These are phyloP conservation scores for Schwanniomyces vanrijiae DNA, from an alignment of 805 yeast species.

Conservation along the genomic window DNA sequence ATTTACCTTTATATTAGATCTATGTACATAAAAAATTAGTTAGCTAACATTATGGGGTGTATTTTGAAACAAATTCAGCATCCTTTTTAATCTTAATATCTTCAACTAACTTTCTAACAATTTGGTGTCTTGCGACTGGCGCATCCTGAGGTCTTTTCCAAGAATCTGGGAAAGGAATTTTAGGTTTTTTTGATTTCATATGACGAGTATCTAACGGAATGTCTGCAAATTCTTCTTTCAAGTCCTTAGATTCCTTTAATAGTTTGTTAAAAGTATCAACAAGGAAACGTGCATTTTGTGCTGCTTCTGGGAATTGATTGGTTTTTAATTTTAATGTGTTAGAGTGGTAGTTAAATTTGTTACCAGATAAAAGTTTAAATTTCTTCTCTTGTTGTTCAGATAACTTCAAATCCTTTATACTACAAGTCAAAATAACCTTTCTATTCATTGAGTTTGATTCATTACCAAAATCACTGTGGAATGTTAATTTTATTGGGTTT, in stretches of 20 bases:
- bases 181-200: conserved; percentile 41
- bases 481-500: conserved; percentile 65
- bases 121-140: conserved; percentile 45
- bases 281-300: conserved; percentile 80
- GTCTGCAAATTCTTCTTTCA: conserved; percentile 65
- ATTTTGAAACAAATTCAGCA: conserved; percentile 24
- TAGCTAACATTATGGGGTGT: conserved; percentile 16
- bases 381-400: conserved; percentile 60
- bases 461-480: conserved; percentile 65
- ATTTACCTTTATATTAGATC: not conserved
- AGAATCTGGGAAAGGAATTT: conserved; percentile 64
- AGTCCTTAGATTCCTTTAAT: conserved; percentile 62
- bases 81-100: conserved; percentile 33
- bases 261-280: conserved; percentile 64
- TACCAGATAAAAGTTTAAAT: conserved; percentile 74
- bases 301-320: conserved; percentile 67
- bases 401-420: conserved; percentile 55
- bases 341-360: conserved; percentile 64
- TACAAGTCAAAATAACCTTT: conserved; percentile 62
- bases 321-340: conserved; percentile 66
- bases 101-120: conserved; percentile 33
- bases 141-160: conserved; percentile 76
- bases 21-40: not conserved
- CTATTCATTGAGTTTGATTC: conserved; percentile 68
- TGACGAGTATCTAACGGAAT: conserved; percentile 83